Base-by-base conservation (phyloP, 257 asterid species). In the Orobanche coerulescens region DNA sequence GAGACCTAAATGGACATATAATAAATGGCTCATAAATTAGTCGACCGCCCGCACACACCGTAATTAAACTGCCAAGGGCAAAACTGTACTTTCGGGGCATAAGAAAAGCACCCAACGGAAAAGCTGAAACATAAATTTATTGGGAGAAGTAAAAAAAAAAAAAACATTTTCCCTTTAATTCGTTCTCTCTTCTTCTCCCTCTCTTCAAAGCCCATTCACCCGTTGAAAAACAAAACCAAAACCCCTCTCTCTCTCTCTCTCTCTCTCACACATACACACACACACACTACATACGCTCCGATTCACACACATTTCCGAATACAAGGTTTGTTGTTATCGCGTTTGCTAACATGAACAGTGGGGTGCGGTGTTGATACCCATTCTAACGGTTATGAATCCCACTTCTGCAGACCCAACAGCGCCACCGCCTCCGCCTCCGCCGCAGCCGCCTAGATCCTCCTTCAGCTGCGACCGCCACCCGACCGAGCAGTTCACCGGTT, bases 401-500 rank as follows among this genome's bases (percentile, higher is more conserved):
- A 88, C 81, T 62, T 77, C 90, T 13, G 47, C 76, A 18, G 94
- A 86, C 80, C 95, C 92, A 73, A 73, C 86, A 20, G 88, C 88
- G 57, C 88, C 88, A 34, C 98, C 88, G 50, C 98, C 96, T 20
- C 95, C 81, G 60, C 71, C 57, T 31, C 89, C 90, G 15, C 82
- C 87, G 18, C 96, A 84, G 78, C 96, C 94, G 34, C 96, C 91
- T 72, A 83, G 96, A n/a, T 84, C 95, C 30, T 92, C 98, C 5
- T 92, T 92, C 84, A 86, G 95, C 74, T 92, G 98, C 67, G 98
- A 92, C 85, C 84, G 83, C 48, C 98, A 92, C 76, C 95, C 98
- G 0, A 55, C 65, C 50, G 96, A 92, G 80, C 80, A 86, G 69
- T 92, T 88, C 80, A 78, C 83, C 4, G 98, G 96, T 2, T 92